Base-by-base conservation (phyloP, 176 grass and related monocot species). In the Paspalum vaginatum region DNA sequence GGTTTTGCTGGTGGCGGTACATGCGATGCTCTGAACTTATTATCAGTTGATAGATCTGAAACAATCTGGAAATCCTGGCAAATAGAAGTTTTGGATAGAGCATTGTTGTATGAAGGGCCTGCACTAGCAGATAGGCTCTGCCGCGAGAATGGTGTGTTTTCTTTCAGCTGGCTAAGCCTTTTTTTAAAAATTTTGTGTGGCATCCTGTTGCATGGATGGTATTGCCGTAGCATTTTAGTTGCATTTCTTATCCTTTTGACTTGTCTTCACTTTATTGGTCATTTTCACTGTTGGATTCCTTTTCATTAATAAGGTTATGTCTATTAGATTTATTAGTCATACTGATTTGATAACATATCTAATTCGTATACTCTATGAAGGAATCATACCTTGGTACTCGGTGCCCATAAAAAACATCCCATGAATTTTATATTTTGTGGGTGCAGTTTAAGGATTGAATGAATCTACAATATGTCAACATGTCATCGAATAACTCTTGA, bases 11-110 rank as follows among this genome's bases (percentile, higher is more conserved):
- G 41, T 70, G 72, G 32, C 61, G 54, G 66, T 57, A 52, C 84
- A 64, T 81, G 70, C 70, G 58, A 86, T 79, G 79, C 76, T 80
- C 41, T 86, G 77, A 84, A 91, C 76, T 81, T 88, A 49, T 57
- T 80, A 43, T 54, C 27, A 37, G 70, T 76, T 86, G 79, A 69
- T 63, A 83, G 62, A 91, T 79, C 75, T 86, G 70, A 74, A 77
- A 89, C 85, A 73, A 85, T 41, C 22, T 98, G 77, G 88, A 91
- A 70, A 70, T 25, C 86, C 17, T 98, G 95, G 95, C 92, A 98
- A 77, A 89, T 91, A 81, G 92, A 98, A 72, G 84, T 98, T 60
- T 91, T 98, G 75, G 92, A 98, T 89, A 86, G 90, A 87, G 78
- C 88, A 6, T 83, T 95, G 66, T 72, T 98, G 75, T 98, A 83